phyloP scores from a whole-genome alignment of 2,329 filamentous ascomycete species.

The Tolypocladium ovalisporum region DNA sequence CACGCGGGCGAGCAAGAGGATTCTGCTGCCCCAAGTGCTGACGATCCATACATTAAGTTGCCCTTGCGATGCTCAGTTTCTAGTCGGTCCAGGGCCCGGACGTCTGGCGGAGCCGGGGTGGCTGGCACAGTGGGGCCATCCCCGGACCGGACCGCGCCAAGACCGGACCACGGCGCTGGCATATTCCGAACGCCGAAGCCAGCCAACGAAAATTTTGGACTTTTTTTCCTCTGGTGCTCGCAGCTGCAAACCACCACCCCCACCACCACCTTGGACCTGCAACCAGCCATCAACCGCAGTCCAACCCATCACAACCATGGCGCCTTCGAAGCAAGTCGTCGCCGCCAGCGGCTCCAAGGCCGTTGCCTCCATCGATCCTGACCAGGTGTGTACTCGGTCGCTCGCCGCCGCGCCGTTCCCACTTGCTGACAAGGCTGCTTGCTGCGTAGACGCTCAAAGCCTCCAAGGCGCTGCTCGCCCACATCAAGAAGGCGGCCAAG shows the following conservation, averaged over 20 bases:
- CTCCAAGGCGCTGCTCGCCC: conserved; percentile 49
- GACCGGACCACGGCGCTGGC: conserved; percentile 15
- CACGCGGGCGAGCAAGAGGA: too few relatives aligned
- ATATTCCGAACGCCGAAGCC: conserved; percentile 23
- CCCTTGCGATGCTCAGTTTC: too few relatives aligned
- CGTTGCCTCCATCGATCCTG: conserved; percentile 25
- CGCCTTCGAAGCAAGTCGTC: conserved; percentile 28
- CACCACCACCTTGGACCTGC: conserved; percentile 16
- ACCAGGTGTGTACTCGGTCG: conserved; percentile 23
- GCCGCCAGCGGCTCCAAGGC: conserved; percentile 19
- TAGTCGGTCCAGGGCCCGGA: neutral
- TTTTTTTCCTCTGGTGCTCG: conserved; percentile 11
- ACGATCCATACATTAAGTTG: too few relatives aligned
- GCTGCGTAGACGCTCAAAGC: conserved; percentile 46
- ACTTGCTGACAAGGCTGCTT: neutral
- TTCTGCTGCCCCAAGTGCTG: too few relatives aligned
- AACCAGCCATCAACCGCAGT: conserved; percentile 4
- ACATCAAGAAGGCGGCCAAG: conserved; percentile 47
- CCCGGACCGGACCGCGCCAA: neutral
- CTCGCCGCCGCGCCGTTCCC: neutral
- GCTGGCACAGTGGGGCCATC: neutral
- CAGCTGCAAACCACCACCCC: conserved; percentile 6
- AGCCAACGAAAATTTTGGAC: conserved; percentile 16
- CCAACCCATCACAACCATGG: conserved; percentile 22
- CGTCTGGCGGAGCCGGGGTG: neutral